Conservation (phyloP, 192 early-diverging fungal species). For the Dispira simplex region DNA sequence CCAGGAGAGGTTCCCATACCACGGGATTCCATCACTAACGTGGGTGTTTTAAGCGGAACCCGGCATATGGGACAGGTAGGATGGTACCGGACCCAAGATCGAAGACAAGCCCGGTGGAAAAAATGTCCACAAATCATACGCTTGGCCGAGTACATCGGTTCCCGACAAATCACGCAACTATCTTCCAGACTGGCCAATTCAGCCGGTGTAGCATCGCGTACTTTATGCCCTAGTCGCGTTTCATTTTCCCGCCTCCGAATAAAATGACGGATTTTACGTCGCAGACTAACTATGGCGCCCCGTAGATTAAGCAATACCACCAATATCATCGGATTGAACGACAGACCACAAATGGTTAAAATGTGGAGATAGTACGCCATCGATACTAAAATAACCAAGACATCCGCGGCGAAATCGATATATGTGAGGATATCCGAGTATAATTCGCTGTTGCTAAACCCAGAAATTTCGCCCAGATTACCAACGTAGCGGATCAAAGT, state of each 20-base stretch:
- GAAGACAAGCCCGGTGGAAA: constrained; percentile 8
- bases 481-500: constrained; percentile 8
- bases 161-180: constrained; percentile 8
- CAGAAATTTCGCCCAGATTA: not conserved
- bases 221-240: not conserved
- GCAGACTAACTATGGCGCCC: constrained; percentile 1
- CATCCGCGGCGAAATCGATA: constrained; percentile 5
- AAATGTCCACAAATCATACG: constrained; percentile 5
- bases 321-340: not conserved
- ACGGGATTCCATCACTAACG: not conserved
- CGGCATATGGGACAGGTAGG: constrained; percentile 7
- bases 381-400: constrained; percentile 5
- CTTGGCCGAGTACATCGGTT: constrained; percentile 6
- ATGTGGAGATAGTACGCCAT: constrained; percentile 5
- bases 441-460: constrained; percentile 5
- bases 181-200: not conserved
- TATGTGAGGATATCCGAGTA: constrained; percentile 8
- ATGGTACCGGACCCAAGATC: constrained; percentile 9
- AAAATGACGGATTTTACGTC: not conserved
- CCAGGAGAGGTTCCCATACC: too few relatives aligned
- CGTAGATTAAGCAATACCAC: constrained; percentile 6
- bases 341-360: not conserved
- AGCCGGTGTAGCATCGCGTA: not conserved
- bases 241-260: constrained; percentile 1
- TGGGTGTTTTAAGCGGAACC: not conserved